These are phyloP conservation scores for Trichoderma endophyticum DNA, from an alignment of 2,329 filamentous ascomycete genomes.

Conservation along the genomic window DNA sequence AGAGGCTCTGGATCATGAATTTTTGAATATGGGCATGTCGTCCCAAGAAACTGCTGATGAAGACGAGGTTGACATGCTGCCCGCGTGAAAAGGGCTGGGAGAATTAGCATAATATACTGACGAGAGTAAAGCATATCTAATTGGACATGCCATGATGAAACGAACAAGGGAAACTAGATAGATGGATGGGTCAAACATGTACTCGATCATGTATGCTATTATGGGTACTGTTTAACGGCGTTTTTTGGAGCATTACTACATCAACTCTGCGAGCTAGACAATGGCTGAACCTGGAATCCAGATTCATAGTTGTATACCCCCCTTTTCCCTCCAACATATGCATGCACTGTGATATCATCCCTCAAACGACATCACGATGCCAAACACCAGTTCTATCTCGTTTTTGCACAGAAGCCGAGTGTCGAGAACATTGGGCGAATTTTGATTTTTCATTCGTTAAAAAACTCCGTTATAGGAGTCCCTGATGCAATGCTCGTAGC, in stretches of 20 bases:
- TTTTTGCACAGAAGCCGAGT: conserved; percentile 1
- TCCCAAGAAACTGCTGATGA: conserved; percentile 41
- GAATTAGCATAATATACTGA: conserved; percentile 4
- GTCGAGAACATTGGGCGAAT: conserved; percentile 32
- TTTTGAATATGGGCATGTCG: conserved; percentile 45
- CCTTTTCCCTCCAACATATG: not conserved
- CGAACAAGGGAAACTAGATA: not conserved
- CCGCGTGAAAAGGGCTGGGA: conserved; percentile 26
- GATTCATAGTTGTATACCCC: conserved; percentile 2
- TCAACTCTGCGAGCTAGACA: conserved; percentile 12
- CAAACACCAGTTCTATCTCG: not conserved
- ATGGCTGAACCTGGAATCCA: not conserved
- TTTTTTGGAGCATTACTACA: conserved; percentile 19
- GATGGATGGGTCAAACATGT: conserved; percentile 1
- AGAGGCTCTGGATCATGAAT: conserved; percentile 71
- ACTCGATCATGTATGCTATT: conserved; percentile 7
- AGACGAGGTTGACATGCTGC: conserved; percentile 54
- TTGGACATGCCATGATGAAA: not conserved
- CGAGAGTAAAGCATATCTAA: not conserved
- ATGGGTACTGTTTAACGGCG: conserved; percentile 5
- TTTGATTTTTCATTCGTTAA: conserved; percentile 41
- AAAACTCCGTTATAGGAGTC: conserved; percentile 39
- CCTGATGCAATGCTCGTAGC: conserved; percentile 43
- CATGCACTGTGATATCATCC: not conserved
- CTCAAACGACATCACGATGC: not conserved